Evolutionary conservation across 2,329 filamentous ascomycete genomes (phyloP).

Genomic region (Aschersonia sp.): DNA sequence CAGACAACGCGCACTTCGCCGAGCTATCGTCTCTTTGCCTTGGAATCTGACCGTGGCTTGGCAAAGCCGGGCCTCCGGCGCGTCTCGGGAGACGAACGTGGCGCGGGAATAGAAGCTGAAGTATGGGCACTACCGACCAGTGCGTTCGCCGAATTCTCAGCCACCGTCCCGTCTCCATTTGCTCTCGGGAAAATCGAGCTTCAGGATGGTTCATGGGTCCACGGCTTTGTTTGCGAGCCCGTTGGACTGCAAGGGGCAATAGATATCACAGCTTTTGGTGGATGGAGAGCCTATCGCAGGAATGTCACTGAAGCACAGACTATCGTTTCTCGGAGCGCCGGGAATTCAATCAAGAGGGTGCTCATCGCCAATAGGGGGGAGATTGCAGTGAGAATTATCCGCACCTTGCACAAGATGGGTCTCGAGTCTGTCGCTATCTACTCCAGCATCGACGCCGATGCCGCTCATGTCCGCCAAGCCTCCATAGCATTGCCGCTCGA

Average conservation of each 20-base stretch:
- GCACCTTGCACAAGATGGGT: constrained; percentile 50
- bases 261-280: constrained; percentile 17
- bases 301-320: no score
- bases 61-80: constrained; percentile 19
- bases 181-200: constrained; percentile 21
- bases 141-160: constrained; percentile 16
- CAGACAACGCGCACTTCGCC: constrained; percentile 13
- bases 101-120: constrained; percentile 17
- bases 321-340: no score
- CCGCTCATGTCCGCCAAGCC: constrained; percentile 56
- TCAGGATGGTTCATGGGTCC: constrained; percentile 16
- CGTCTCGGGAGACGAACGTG: constrained; percentile 7
- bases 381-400: constrained; percentile 57
- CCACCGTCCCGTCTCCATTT: constrained; percentile 17
- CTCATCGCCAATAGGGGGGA: constrained; percentile 64
- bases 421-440: constrained; percentile 58
- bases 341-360: constrained; percentile 11
- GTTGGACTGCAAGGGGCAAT: constrained; percentile 13
- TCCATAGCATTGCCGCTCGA: constrained; percentile 52
- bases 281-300: constrained; percentile 15
- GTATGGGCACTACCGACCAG: constrained; percentile 18
- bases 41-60: constrained; percentile 7
- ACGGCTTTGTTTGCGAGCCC: constrained; percentile 22
- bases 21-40: constrained; percentile 15
- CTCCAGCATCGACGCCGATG: constrained; percentile 42